Base-by-base conservation (phyloP, 495 filamentous ascomycete species). In the Delitschia confertaspora region DNA sequence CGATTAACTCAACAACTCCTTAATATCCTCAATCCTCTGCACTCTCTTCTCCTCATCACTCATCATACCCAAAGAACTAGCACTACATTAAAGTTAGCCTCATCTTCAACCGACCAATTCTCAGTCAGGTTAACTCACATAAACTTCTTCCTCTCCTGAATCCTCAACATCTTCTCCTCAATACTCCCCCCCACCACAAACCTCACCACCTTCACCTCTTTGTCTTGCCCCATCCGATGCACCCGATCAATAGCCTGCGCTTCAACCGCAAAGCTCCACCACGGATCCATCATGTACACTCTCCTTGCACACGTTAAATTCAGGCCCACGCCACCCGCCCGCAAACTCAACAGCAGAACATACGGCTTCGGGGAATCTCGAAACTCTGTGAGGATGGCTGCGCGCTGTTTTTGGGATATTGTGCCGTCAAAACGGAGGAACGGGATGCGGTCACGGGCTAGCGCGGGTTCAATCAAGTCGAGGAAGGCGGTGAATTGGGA, bases 261-360 rank as follows among this genome's bases (percentile, higher is more conserved):
- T 62, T 99, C 93, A 18, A 96, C 78, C 3, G 93, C 88, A 60
- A 85, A 95, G 50, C 85, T 91, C 93, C 93, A 99, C 93, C 93
- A 99, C 0, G 93, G 89, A 63, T 99, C 93, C 89, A 95, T 95
- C 82, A 99, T 87, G 60, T 81, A 95, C 8, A 96, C 93, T 39
- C 83, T 69, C 51, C 79, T 84, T 11, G 91, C 91, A 39, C 75
- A 75, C 3, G 88, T 95, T 31, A 99, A 69, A 56, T 98, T 98
- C 26, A 98, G 68, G 0, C 91, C 91, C 2, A 98, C 91, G 21
- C 91, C 91, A 14, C 91, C 91, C 2, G 93, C 91, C 34, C 86
- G 74, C 44, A 98, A 72, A 56, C 82, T 88, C 45, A 98, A 69
- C 8, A 98, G 63, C 18, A 98, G 68, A 25, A 96, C 76, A 7